Percentiles rank a stretch among this genome's conserved stretches.
Evolutionary conservation across 371 early-diverging fungal genomes (phyloP).

Genomic region (Actinomortierella wolfii): DNA sequence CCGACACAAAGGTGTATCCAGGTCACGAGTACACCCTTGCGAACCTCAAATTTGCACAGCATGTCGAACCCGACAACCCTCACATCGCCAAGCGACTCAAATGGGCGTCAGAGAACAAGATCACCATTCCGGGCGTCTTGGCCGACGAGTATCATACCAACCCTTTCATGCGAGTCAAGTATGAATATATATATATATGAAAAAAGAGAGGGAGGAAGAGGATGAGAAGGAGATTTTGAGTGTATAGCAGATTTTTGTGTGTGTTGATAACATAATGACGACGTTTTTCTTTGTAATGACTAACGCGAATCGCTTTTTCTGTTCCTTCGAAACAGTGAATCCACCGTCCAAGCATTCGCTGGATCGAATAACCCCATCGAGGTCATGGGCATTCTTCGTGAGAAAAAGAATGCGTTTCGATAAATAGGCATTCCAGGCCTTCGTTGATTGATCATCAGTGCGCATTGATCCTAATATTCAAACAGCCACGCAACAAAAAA

Average conservation of each 20-base stretch:
- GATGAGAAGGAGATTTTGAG: background rate
- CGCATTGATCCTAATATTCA: no score
- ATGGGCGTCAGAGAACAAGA: background rate
- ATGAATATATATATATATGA: background rate
- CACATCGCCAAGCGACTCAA: constrained; percentile 3
- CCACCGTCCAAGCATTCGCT: constrained; percentile 57
- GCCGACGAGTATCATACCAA: constrained; percentile 80
- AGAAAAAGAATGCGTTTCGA: constrained; percentile 66
- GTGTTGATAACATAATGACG: background rate
- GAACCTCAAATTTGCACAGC: constrained; percentile 59
- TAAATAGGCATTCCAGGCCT: no score
- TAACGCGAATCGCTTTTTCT: no score
- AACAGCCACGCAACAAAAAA: no score
- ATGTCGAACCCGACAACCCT: constrained; percentile 59
- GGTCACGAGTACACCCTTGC: constrained; percentile 86
- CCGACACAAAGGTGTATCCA: constrained; percentile 79
- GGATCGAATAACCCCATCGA: constrained; percentile 66
- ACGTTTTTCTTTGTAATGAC: background rate
- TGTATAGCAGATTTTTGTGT: background rate
- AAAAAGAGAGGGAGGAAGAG: background rate
- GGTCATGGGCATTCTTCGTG: constrained; percentile 71
- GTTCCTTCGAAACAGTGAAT: constrained; percentile 38
- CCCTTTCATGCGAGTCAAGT: constrained; percentile 80
- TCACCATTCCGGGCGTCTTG: constrained; percentile 68
- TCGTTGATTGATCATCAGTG: no score